Conservation (phyloP, 345 rosid species). For the Melaleuca alternifolia region DNA sequence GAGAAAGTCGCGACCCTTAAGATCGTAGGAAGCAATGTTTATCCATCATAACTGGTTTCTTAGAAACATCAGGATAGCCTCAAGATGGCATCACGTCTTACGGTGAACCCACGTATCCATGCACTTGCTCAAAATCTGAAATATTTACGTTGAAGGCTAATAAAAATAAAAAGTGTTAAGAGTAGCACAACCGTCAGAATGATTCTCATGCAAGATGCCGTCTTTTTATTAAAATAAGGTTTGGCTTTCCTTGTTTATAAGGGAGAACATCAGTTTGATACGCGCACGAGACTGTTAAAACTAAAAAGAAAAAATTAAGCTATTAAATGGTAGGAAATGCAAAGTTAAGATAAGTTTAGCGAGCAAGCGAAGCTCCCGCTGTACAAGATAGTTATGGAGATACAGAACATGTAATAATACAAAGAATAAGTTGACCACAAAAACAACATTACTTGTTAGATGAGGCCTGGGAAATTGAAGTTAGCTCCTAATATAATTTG, state of each 20-base stretch:
- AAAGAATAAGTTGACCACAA: background rate
- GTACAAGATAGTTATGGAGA: background rate
- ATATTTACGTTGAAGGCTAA: background rate
- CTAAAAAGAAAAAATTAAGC: background rate
- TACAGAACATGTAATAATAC: background rate
- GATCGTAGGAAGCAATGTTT: background rate
- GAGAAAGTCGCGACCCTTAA: background rate
- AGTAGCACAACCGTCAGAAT: background rate
- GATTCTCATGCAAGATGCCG: background rate
- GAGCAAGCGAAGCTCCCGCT: background rate
- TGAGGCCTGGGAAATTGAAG: background rate
- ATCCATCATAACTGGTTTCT: background rate
- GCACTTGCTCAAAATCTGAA: background rate
- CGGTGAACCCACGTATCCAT: too few relatives aligned
- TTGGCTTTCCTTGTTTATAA: background rate
- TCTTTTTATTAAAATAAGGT: background rate
- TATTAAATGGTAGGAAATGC: background rate
- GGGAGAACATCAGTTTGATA: background rate
- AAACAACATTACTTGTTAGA: background rate
- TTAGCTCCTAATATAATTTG: background rate
- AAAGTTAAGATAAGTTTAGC: background rate
- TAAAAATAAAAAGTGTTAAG: background rate
- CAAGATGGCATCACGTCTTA: background rate
- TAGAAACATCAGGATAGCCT: background rate
- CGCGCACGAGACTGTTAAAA: background rate